Evolutionary conservation across 169 alveolate genomes (phyloP).

Genomic region (Miamiensis avidus): DNA sequence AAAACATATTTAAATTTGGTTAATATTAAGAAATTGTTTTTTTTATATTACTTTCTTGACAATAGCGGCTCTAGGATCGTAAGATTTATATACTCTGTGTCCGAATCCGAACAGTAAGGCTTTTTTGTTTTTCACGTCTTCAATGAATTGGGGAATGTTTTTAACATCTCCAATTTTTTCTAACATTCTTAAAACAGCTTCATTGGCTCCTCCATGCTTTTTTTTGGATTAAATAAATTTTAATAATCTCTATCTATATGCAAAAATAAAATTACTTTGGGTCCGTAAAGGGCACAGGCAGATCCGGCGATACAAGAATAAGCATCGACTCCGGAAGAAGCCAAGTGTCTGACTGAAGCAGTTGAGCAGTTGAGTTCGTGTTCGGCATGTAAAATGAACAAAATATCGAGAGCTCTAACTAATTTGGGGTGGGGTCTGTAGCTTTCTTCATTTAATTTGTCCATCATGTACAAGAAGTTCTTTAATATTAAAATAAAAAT

Average conservation of each 20-base stretch:
- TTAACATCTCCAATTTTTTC: slow-evolving; percentile 71
- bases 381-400: slow-evolving; percentile 87
- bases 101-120: slow-evolving; percentile 78
- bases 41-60: slow-evolving; percentile 43
- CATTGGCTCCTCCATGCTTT: slow-evolving; percentile 80
- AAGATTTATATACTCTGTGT: slow-evolving; percentile 75
- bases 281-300: slow-evolving; percentile 78
- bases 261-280: slow-evolving; percentile 33
- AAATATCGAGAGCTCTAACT: slow-evolving; percentile 77
- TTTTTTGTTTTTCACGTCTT: slow-evolving; percentile 70
- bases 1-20: neutral
- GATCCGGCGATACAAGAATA: slow-evolving; percentile 75
- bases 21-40: neutral
- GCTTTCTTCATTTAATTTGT: slow-evolving; percentile 62
- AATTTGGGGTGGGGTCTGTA: slow-evolving; percentile 79
- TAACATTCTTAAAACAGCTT: slow-evolving; percentile 80
- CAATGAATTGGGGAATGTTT: slow-evolving; percentile 70
- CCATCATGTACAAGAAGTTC: slow-evolving; percentile 81
- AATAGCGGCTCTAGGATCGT: slow-evolving; percentile 80
- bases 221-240: neutral
- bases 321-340: slow-evolving; percentile 78
- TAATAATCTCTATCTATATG: neutral
- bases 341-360: slow-evolving; percentile 84
- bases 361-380: slow-evolving; percentile 90
- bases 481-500: no score